These are phyloP conservation scores for Coemansia sp. DNA, from an alignment of 192 early-diverging fungal species.

Conservation along the genomic window DNA sequence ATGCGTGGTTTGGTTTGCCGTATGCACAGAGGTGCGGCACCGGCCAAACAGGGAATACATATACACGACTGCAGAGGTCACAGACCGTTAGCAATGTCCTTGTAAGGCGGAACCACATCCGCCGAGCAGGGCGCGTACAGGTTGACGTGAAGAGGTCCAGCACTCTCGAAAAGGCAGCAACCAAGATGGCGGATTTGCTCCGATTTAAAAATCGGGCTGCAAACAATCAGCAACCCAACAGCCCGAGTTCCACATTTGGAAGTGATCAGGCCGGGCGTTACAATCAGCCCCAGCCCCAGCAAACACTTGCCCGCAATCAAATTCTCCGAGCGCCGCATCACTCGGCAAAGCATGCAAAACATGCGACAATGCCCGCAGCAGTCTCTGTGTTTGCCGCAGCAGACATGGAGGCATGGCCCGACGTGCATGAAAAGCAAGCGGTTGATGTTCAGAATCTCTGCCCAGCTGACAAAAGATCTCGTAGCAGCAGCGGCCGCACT, in stretches of 20 bases:
- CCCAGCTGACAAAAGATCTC: background rate
- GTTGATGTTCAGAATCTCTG: background rate
- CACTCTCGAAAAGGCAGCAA: constrained; percentile 16
- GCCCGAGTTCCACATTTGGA: constrained; percentile 10
- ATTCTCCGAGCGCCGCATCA: background rate
- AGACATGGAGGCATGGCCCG: background rate
- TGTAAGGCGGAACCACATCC: constrained; percentile 9
- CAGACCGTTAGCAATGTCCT: background rate
- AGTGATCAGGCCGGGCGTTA: constrained; percentile 1
- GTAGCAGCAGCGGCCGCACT: background rate
- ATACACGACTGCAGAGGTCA: background rate
- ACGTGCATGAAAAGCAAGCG: background rate
- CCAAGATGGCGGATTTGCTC: constrained; percentile 22
- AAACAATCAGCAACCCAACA: constrained; percentile 4
- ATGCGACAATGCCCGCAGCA: background rate
- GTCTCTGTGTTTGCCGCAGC: background rate
- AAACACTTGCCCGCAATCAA: background rate
- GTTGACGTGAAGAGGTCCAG: constrained; percentile 16
- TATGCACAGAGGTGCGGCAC: constrained; percentile 30
- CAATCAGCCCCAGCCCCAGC: constrained; percentile 7
- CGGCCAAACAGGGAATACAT: background rate
- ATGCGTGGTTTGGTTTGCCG: constrained; percentile 30
- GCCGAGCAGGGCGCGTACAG: constrained; percentile 33
- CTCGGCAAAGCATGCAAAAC: background rate
- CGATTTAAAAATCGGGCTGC: constrained; percentile 13